Evolutionary conservation across 2,329 filamentous ascomycete genomes (phyloP), one percentile per base, ranked within the genome.

Genomic region (Cladophialophora chaetospira): DNA sequence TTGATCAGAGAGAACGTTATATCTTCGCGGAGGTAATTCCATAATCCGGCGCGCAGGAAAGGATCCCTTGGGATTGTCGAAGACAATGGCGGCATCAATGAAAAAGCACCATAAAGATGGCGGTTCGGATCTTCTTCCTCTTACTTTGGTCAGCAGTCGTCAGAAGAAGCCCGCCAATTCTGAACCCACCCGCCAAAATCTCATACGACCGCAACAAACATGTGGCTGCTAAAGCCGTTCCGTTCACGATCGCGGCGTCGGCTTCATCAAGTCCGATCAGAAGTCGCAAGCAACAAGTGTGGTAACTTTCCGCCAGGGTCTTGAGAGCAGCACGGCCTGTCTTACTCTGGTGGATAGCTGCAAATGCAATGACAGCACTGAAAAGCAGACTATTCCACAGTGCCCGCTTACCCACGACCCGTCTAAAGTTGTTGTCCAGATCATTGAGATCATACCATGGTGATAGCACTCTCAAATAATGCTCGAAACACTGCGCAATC

Each of bases 1-100:
- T 75, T 69, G 36, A 77, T 78, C 0, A 81, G 63, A n/a, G 77
- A 77, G n/a, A 79, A 77, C 0, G 79, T 80, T n/a, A 81, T 80
- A 33, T 81, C 77, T 63, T 81, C 77, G 1, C 78, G 72, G 0
- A 81, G 70, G 51, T 79, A 79, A 57, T 81, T 81, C 78, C 77
- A 81, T 53, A 77, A 77, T 0, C 77, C 77, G 1, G 77, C 73
- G 3, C 69, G 69, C 1, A 72, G 59, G 0, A 80, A 62, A 0
- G 69, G 69, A 2, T 66, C 56, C 0, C 64, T 62, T n/a, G 48
- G 49, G n/a, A 1, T 64, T 36, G 0, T 66, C 58, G 2, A 66
- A 51, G 29, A 65, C 5, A 67, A 64, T 3, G 68, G 65, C 1
- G 71, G 73, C 1, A 73, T 70, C n/a, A 79, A 67, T 0, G 77